These are phyloP conservation scores for Ogataea wickerhamii DNA, from an alignment of 805 yeast genomes.

Conservation along the genomic window DNA sequence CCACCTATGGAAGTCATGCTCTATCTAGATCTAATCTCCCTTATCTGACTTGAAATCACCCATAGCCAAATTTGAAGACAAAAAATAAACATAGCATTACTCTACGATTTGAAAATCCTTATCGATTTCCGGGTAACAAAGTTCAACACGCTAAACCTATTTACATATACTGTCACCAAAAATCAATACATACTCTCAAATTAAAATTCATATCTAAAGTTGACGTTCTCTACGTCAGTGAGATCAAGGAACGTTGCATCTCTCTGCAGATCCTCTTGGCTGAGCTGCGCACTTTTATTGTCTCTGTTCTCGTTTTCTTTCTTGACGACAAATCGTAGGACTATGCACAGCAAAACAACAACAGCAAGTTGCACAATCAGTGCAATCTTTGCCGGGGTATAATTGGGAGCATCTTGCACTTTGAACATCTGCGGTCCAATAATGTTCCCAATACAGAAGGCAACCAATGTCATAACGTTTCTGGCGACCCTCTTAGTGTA, in stretches of 20 bases:
- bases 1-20: not conserved
- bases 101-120: too few species aligned
- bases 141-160: too few species aligned
- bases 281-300: constrained; percentile 17
- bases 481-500: constrained; percentile 24
- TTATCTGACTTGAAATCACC: not conserved
- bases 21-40: not conserved
- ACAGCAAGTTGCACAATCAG: constrained; percentile 5
- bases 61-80: not conserved
- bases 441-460: constrained; percentile 26
- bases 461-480: constrained; percentile 24
- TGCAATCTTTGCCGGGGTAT: constrained; percentile 21
- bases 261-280: constrained; percentile 8
- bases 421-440: constrained; percentile 23
- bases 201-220: constrained; percentile 15
- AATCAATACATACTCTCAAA: too few species aligned
- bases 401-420: constrained; percentile 23
- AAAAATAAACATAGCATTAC: too few species aligned
- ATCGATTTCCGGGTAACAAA: too few species aligned
- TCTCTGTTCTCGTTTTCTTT: constrained; percentile 39
- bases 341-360: constrained; percentile 1
- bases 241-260: constrained; percentile 37
- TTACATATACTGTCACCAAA: too few species aligned
- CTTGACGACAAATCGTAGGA: constrained; percentile 21
- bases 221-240: constrained; percentile 25